Evolutionary conservation across 164 flowering plant species (phyloP).

Genomic region (Euptelea pleiosperma): DNA sequence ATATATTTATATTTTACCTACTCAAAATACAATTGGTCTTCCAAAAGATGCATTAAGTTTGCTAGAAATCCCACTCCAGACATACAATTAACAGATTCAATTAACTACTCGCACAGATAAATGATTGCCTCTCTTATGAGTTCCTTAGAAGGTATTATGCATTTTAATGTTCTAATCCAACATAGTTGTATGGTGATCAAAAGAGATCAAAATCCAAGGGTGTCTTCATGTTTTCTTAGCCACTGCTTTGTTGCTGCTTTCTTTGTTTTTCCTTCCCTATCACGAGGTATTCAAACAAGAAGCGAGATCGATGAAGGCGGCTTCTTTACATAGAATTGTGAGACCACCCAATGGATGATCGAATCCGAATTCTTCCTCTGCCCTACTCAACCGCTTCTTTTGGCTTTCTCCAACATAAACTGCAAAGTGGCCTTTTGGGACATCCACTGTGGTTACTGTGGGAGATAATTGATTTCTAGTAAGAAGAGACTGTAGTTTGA

Average conservation of each 20-base stretch:
- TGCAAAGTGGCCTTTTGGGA: constrained; percentile 39
- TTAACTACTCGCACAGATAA: too few species aligned
- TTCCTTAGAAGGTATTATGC: neutral
- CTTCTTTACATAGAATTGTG: constrained; percentile 35
- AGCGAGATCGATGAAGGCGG: constrained; percentile 19
- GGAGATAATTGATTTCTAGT: constrained; percentile 6
- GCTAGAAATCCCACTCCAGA: too few species aligned
- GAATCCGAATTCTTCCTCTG: constrained; percentile 38
- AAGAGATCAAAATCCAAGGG: neutral
- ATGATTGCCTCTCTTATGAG: too few species aligned
- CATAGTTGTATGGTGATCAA: too few species aligned
- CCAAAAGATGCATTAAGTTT: too few species aligned
- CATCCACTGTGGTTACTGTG: constrained; percentile 5
- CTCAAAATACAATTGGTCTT: too few species aligned
- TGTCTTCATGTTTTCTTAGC: neutral
- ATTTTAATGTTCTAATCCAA: too few species aligned
- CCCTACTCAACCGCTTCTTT: constrained; percentile 24
- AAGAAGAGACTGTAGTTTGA: constrained; percentile 8
- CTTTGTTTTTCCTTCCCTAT: neutral
- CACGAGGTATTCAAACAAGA: constrained; percentile 12
- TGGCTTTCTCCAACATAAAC: constrained; percentile 35
- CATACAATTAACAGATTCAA: too few species aligned
- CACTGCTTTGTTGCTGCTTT: neutral
- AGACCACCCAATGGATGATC: constrained; percentile 38
- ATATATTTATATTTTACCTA: too few species aligned